Evolutionary conservation across 2,329 filamentous ascomycete genomes (phyloP).

Genomic region (Fusarium albidum): DNA sequence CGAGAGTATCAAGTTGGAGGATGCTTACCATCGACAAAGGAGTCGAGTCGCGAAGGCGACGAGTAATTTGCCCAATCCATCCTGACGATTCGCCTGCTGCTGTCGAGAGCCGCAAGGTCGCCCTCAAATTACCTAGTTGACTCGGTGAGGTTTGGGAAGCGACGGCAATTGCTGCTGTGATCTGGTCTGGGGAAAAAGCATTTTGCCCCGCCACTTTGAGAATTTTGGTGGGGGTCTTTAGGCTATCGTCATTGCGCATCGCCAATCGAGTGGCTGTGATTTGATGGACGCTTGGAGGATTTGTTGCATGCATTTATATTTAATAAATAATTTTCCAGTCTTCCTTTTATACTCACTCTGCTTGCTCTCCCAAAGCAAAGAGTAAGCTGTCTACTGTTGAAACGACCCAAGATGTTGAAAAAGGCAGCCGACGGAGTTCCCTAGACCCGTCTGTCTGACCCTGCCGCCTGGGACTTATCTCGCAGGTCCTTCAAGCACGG

Average conservation of each 20-base stretch:
- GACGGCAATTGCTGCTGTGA: conserved; percentile 16
- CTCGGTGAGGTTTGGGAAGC: conserved; percentile 11
- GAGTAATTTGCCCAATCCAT: conserved; percentile 40
- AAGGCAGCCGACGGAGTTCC: neutral
- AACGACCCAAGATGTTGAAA: neutral
- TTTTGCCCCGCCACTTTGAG: conserved; percentile 36
- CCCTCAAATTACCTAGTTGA: neutral
- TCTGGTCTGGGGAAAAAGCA: conserved; percentile 34
- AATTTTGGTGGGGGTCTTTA: conserved; percentile 32
- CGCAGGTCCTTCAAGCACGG: conserved; percentile 52
- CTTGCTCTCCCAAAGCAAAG: too few relatives aligned
- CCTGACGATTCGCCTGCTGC: conserved; percentile 16
- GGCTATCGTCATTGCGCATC: conserved; percentile 30
- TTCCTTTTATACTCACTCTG: too few relatives aligned
- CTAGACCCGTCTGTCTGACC: conserved; percentile 41
- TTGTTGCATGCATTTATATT: neutral
- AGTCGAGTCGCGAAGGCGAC: conserved; percentile 36
- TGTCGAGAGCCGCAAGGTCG: conserved; percentile 4
- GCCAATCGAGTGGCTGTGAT: conserved; percentile 38
- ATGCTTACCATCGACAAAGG: conserved; percentile 36
- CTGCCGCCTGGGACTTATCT: conserved; percentile 42
- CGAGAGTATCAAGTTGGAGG: neutral
- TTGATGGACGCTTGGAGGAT: conserved; percentile 16
- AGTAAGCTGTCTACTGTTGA: neutral
- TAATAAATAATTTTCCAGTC: too few relatives aligned